Evolutionary conservation across 805 yeast genomes (phyloP), one percentile per base, ranked within the genome.

Genomic region (Ogataea philodendri): DNA sequence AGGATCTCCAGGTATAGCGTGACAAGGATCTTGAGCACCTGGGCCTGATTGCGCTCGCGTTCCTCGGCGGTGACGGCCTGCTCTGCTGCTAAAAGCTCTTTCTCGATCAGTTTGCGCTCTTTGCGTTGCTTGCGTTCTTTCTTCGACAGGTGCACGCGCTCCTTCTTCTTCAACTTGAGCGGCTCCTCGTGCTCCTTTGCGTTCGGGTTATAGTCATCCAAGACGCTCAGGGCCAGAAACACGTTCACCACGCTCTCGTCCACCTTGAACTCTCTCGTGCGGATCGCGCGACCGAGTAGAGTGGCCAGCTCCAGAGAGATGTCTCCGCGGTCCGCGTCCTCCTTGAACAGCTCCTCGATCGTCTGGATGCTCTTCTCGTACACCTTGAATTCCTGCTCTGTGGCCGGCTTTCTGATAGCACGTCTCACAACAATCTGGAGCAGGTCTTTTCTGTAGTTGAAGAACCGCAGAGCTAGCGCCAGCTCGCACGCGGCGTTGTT

Each of bases 121-220:
- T 89, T 89, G 45, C 95, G 74, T 13, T 78, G 82, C 53, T 93
- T 93, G 50, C 84, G 72, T 61, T 90, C 90, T 60, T 84, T 84
- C 58, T 90, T 90, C n/a, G 95, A 80, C 32, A 90, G 63, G 66
- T 89, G 95, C 3, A 86, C 87, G 49, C 96, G 71, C 58, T 93
- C 95, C 59, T 88, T 86, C 67, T 89, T 90, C 55, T 75, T 78
- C 28, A 83, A 35, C 52, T 81, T 83, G 4, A 64, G 62, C 24
- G 61, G 66, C 7, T 63, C 62, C 29, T 68, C 70, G 22, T 70
- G 74, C 17, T 58, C 70, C 16, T 65, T 66, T 22, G 67, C 71
- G 54, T 74, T 72, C 54, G 93, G 90, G 55, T 81, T 85, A 53
- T 81, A 84, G 56, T 83, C 90, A 31, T 70, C 73, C 35, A 84